phyloP scores from a whole-genome alignment of 805 yeast species.

The Yamadazyma nakazawae region DNA sequence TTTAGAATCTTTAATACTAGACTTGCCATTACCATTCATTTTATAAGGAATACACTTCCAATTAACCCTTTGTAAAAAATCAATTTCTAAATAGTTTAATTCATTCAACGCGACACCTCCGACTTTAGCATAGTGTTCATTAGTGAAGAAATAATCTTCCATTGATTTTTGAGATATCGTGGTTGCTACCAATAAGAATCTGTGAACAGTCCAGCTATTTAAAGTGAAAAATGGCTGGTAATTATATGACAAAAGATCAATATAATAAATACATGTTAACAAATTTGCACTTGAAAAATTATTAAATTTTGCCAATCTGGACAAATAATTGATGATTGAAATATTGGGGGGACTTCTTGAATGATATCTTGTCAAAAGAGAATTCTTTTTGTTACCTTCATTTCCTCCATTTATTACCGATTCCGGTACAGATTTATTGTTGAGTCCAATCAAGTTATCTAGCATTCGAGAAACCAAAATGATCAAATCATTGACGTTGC shows the following conservation, averaged over 20 bases:
- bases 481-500: conserved; percentile 69
- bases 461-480: conserved; percentile 77
- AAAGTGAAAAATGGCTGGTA: conserved; percentile 74
- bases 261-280: conserved; percentile 81
- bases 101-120: conserved; percentile 89
- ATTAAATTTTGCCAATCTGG: conserved; percentile 78
- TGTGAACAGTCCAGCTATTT: conserved; percentile 89
- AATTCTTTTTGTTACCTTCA: conserved; percentile 14
- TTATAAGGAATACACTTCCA: conserved; percentile 53
- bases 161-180: conserved; percentile 87
- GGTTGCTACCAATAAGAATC: conserved; percentile 86
- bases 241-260: conserved; percentile 75
- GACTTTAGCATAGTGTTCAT: conserved; percentile 89
- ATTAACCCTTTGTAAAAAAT: conserved; percentile 74
- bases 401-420: conserved; percentile 20
- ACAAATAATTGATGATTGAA: conserved; percentile 71
- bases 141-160: conserved; percentile 92
- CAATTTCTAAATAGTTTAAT: conserved; percentile 82
- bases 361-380: conserved; percentile 77
- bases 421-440: conserved; percentile 54
- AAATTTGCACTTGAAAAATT: conserved; percentile 81
- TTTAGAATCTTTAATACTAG: conserved; percentile 29
- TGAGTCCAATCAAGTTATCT: conserved; percentile 65
- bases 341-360: conserved; percentile 90
- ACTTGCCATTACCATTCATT: conserved; percentile 18